Percentiles rank a stretch among this genome's conserved stretches.
phyloP scores from a whole-genome alignment of 345 rosid genomes.

The Geranium brycei region DNA sequence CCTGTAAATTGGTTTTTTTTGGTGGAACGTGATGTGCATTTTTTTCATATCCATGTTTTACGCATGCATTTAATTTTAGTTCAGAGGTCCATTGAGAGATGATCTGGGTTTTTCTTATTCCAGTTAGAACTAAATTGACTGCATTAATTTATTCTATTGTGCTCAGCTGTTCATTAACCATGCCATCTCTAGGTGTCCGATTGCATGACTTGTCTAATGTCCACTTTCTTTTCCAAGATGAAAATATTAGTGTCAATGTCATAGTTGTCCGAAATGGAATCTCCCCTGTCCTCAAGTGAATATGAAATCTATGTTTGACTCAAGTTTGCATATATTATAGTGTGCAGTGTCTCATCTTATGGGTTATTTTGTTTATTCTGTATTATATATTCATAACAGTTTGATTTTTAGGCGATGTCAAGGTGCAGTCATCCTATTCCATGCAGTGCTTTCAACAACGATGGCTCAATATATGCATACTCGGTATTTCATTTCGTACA shows the following conservation, averaged over 20 bases:
- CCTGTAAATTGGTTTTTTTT: neutral
- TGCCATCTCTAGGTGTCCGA: neutral
- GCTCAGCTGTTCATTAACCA: neutral
- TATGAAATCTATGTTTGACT: too few relatives aligned
- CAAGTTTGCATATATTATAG: neutral
- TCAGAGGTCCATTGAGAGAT: neutral
- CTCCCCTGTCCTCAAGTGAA: neutral
- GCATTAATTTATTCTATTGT: neutral
- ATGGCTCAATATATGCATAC: constrained; percentile 90
- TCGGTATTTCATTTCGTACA: constrained; percentile 28
- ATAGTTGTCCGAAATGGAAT: too few relatives aligned
- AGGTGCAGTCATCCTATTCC: constrained; percentile 86
- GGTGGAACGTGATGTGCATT: too few relatives aligned
- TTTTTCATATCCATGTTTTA: too few relatives aligned
- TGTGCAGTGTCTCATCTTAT: neutral
- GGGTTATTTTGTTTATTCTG: neutral
- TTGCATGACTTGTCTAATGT: neutral
- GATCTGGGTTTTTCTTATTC: too few relatives aligned
- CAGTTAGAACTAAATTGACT: too few relatives aligned
- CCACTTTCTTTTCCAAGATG: neutral
- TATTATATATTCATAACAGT: neutral
- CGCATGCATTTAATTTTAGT: too few relatives aligned
- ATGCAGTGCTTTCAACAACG: constrained; percentile 82
- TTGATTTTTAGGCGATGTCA: constrained; percentile 63
- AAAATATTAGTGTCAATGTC: too few relatives aligned